Base-by-base conservation (phyloP, 257 asterid species). In the Cruciata laevipes region DNA sequence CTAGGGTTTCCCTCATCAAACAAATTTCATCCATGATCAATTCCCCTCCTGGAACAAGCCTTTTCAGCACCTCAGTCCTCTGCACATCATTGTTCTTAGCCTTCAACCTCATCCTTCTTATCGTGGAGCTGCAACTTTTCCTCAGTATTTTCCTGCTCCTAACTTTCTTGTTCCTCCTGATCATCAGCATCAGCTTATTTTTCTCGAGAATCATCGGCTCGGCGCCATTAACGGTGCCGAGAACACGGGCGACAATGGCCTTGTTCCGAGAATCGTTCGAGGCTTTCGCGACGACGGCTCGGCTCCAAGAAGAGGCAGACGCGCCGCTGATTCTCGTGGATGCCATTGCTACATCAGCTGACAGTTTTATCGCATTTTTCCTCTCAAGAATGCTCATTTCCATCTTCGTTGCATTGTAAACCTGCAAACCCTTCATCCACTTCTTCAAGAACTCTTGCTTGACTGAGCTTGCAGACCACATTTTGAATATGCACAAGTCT, bases 1-100 rank as follows among this genome's bases (percentile, higher is more conserved):
- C 98, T 87, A 91, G 90, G 86, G 98, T 89, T 87, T 91, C 98
- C 56, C 74, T 85, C 17, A 91, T 85, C 80, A 91, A 73, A 14
- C 71, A 75, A 27, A 78, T 38, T 9, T 75, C 87, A 79, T 89
- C 91, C 90, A 91, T n/a, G n/a, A n/a, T 80, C 27, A 40, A 67
- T 72, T 83, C 74, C 42, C 96, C 96, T 0, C 98, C 96, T 11
- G 98, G 98, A 4, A 91, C 86, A 69, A 91, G 91, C 35, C 80
- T 79, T 75, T 84, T 84, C 59, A 91, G 95, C 83, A 83, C 80
- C 25, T 85, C 67, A 20, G 90, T 87, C 69, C 86, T 84, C 61
- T 87, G 75, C 75, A 80, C 77, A 84, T 79, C 71, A 88, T n/a
- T n/a, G n/a, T 21, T 53, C 25, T 10, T 20, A 5, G 9, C n/a